Evolutionary conservation across 176 grass and related monocot species (phyloP).

Genomic region (Chloris gayana): DNA sequence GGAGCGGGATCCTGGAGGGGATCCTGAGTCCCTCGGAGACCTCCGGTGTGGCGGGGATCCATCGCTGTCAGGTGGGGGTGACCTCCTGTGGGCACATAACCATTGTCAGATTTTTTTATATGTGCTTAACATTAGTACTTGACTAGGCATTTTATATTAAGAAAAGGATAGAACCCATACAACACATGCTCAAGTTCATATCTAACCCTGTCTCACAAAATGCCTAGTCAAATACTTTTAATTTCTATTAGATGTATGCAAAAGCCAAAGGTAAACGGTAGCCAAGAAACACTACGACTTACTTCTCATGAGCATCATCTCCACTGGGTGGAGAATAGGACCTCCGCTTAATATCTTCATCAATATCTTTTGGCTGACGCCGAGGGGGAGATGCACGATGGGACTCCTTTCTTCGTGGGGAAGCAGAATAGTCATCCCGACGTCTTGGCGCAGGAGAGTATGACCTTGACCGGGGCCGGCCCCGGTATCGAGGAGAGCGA

Average conservation of each 20-base stretch:
- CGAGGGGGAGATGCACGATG: constrained; percentile 48
- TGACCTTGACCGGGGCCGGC: constrained; percentile 72
- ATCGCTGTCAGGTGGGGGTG: constrained; percentile 28
- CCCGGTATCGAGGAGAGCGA: constrained; percentile 68
- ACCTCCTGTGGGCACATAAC: constrained; percentile 32
- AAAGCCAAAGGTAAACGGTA: not conserved
- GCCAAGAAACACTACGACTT: constrained; percentile 34
- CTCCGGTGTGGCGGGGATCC: constrained; percentile 44
- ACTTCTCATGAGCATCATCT: constrained; percentile 63
- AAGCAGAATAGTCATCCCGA: constrained; percentile 61
- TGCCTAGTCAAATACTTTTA: too few relatives aligned
- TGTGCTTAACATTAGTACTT: not conserved
- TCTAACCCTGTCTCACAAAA: too few relatives aligned
- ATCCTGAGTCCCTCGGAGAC: constrained; percentile 53
- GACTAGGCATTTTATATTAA: not conserved
- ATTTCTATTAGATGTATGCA: constrained; percentile 10
- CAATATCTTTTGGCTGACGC: constrained; percentile 45
- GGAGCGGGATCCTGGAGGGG: constrained; percentile 60
- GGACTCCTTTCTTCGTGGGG: constrained; percentile 56
- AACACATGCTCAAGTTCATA: too few relatives aligned
- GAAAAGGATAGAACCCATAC: too few relatives aligned
- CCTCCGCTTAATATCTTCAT: constrained; percentile 50
- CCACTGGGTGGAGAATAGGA: constrained; percentile 55
- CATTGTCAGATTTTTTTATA: not conserved
- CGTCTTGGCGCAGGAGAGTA: constrained; percentile 76